Base-by-base conservation (phyloP, 768 basidiomycete genomes). In the Macrolepiota dolichaula region DNA sequence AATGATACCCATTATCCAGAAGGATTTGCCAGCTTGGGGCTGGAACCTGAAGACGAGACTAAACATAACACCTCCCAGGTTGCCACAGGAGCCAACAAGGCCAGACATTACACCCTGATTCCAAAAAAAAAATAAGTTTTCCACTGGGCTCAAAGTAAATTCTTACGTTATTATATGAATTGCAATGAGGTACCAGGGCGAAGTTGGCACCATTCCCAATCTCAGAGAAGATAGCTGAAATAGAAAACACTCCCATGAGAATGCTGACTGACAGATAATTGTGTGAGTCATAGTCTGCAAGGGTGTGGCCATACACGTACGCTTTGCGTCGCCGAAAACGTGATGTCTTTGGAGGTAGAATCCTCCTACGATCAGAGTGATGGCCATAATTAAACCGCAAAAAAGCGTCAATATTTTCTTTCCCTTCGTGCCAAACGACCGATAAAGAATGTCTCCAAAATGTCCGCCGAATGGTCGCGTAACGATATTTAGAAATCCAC, bases 401-500 rank as follows among this genome's bases (percentile, higher is more conserved):
- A 61, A 49, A 38, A 83, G 65, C 42, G 77, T 77, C 63, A 79
- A 71, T 62, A 74, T 77, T 66, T 85, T 85, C 71, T 85, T 85
- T 11, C 77, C 77, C 25, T 65, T 66, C 35, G 74, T 76, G 7
- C 81, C 81, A 47, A 70, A 78, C 51, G 60, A 66, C n/a, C 66
- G 63, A 71, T 84, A 84, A 1, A 80, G 59, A 10, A 70, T 51
- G 65, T 84, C 83, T 5, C 79, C 81, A 11, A 80, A 46, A 65
- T 76, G 81, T 4, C 83, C 82, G 25, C 81, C 80, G 2, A 80
- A 59, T 0, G 82, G 82, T 5, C 85, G 77, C 0, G 80, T 78
- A 60, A 83, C 65, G 40, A 85, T 40, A 65, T 85, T 86, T 47
- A 85, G 66, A 59, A 86, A 74, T 3, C 85, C 83, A 59, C 68